Evolutionary conservation across 129 eudicot genomes (phyloP), one percentile per base, ranked within the genome.

Genomic region (Saposhnikovia divaricata): DNA sequence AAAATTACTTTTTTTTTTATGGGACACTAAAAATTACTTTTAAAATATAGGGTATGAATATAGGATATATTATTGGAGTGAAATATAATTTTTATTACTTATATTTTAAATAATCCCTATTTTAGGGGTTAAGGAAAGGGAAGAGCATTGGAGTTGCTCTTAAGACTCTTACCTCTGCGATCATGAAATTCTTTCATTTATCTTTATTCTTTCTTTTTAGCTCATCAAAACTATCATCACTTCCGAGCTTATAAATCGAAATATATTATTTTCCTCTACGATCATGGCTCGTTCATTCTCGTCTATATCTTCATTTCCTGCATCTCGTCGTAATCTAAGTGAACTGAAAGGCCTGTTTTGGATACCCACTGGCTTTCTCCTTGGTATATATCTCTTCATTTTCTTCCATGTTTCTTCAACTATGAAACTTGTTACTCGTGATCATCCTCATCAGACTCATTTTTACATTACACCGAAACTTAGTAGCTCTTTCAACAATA

Each of bases 401-500:
- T 76, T 89, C 13, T 74, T 83, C 47, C 85, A 87, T 80, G 79
- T 89, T 7, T 85, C 87, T 48, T 85, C 89, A 14, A 87, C 92
- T 53, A 83, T 91, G 42, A 82, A 78, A 68, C 82, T 86, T 19
- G 40, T 84, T 34, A 75, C 59, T 44, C 72, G 82, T 39, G 61
- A 81, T 27, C 77, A 79, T 78, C 85, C 78, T 5, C 84, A 80
- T 76, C 85, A 59, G 11, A 85, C 81, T 50, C 88, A 42, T 39
- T 78, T 43, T 39, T 81, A 84, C 73, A 77, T 77, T 0, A 81
- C n/a, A 15, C 82, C 77, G 0, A 75, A 75, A 12, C 61, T 75
- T n/a, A 61, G 38, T 10, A 51, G 40, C 31, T 72, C 43, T 18
- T 39, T 68, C 77, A 42, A 65, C 53, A 40, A 37, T 28, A 15